Evolutionary conservation across 1,139 yeast species (phyloP), one percentile per base, ranked within the genome.

Genomic region (Tardiomyces digboiensis): DNA sequence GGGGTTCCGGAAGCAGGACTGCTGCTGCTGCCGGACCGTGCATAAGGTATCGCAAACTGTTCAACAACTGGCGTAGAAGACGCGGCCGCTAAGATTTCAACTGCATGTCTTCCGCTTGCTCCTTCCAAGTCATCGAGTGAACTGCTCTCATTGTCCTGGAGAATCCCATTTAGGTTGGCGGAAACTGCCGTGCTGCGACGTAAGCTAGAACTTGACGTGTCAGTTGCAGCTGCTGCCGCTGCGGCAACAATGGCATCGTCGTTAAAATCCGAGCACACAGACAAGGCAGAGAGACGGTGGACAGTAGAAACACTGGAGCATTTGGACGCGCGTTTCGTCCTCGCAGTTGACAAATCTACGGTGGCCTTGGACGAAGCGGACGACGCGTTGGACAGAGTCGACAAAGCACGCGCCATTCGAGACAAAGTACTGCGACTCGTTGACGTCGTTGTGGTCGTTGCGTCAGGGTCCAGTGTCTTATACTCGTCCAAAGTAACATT

Each of bases 221-320:
- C 18, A 39, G 36, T 36, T 29, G 16, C 14, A 22, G 26, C 39
- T n/a, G 19, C 21, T 22, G 40, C 26, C 14, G 36, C 18, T 33
- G 26, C 33, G 36, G 36, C 4, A 38, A 22, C 4, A 42, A 39
- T 6, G 42, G 36, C 36, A 22, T 39, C 29, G 23, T 33, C 21
- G 13, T 46, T 23, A 18, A 29, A 21, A 19, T 37, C 36, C 12
- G 51, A 39, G 12, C 43, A 46, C 19, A 43, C 39, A 12, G 53
- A 50, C 3, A 52, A 50, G 36, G 49, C 43, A 21, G 55, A 51
- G 33, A 47, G 48, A 23, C 54, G 47, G 4, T 49, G 51, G n/a
- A 56, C 46, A 2, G 60, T 54, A 4, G 60, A 50, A 3, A 49
- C 40, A 8, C 57, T 54, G 3, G 57, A 55, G 7, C 51, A 49